A percentile compares a stretch with the other conserved stretches of the same genome.
Evolutionary conservation across 2,329 filamentous ascomycete genomes (phyloP).

Genomic region (Fusarium coicis): DNA sequence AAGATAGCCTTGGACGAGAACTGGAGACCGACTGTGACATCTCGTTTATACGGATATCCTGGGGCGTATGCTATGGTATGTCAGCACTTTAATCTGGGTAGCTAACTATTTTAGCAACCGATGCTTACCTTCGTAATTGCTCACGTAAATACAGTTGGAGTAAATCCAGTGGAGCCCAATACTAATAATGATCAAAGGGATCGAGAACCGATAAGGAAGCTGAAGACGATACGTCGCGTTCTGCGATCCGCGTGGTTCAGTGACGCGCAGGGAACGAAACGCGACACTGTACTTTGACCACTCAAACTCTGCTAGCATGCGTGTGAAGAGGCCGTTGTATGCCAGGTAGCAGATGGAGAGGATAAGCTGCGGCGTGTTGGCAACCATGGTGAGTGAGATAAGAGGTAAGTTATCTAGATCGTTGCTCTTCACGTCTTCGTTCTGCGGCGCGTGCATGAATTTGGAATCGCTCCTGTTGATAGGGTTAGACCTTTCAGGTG

Average conservation of each 20-base stretch:
- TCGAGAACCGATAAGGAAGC: conserved; percentile 34
- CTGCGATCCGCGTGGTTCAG: conserved; percentile 23
- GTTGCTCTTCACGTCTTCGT: neutral
- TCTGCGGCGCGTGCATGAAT: conserved; percentile 13
- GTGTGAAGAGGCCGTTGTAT: conserved; percentile 30
- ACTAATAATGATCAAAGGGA: conserved; percentile 30
- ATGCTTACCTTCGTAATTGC: conserved; percentile 29
- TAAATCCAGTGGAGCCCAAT: conserved; percentile 37
- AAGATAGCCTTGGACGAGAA: conserved; percentile 26
- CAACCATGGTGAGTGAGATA: conserved; percentile 11
- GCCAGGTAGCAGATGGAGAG: conserved; percentile 29
- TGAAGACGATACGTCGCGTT: conserved; percentile 36
- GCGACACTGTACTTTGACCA: conserved; percentile 23
- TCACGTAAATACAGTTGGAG: conserved; percentile 35
- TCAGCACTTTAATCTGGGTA: neutral
- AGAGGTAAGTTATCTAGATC: neutral
- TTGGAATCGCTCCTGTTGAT: neutral
- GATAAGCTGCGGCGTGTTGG: conserved; percentile 26
- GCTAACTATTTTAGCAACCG: neutral
- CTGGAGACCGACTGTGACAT: conserved; percentile 3
- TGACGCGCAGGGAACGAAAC: conserved; percentile 28
- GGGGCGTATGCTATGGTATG: neutral
- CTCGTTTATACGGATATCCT: neutral
- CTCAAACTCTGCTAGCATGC: conserved; percentile 35
- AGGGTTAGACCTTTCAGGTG: neutral